phyloP scores from a whole-genome alignment of 2,329 filamentous ascomycete species.

The Diaporthe nobilis region DNA sequence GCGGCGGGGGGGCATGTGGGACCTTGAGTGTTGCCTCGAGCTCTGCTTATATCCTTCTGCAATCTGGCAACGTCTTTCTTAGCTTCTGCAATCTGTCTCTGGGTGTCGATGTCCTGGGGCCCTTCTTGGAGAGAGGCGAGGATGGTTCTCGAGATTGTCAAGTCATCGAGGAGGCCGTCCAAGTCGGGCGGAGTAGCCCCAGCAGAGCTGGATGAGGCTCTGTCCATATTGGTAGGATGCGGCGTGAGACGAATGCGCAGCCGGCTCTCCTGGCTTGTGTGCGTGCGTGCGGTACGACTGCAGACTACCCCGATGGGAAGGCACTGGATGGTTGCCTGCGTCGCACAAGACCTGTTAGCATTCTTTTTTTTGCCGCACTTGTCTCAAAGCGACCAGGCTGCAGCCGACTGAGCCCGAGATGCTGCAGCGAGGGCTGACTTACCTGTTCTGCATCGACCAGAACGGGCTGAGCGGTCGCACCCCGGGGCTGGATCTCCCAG shows the following conservation, averaged over 20 bases:
- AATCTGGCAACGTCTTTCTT: constrained; percentile 46
- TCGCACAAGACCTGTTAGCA: constrained; percentile 27
- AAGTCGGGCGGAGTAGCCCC: constrained; percentile 18
- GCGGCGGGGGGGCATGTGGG: not conserved
- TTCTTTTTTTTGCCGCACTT: constrained; percentile 21
- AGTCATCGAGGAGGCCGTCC: constrained; percentile 54
- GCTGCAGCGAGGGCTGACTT: not conserved
- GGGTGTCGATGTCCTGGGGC: constrained; percentile 44
- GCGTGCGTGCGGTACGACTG: not conserved
- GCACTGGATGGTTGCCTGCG: not conserved
- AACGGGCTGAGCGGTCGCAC: not conserved
- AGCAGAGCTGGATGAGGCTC: constrained; percentile 31
- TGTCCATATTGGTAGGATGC: constrained; percentile 30
- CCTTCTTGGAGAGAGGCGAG: constrained; percentile 57
- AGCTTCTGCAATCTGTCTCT: constrained; percentile 48
- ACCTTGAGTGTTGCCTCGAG: constrained; percentile 35
- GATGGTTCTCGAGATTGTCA: constrained; percentile 59
- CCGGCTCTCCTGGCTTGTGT: constrained; percentile 16
- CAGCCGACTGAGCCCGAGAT: constrained; percentile 15
- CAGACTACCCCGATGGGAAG: constrained; percentile 23
- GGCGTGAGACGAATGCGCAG: constrained; percentile 22
- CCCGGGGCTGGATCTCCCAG: constrained; percentile 1
- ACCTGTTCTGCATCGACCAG: constrained; percentile 20
- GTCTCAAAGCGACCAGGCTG: constrained; percentile 30
- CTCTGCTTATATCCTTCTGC: constrained; percentile 48